Conservation (phyloP, 805 yeast genomes). For the Teunomyces panamensis region DNA sequence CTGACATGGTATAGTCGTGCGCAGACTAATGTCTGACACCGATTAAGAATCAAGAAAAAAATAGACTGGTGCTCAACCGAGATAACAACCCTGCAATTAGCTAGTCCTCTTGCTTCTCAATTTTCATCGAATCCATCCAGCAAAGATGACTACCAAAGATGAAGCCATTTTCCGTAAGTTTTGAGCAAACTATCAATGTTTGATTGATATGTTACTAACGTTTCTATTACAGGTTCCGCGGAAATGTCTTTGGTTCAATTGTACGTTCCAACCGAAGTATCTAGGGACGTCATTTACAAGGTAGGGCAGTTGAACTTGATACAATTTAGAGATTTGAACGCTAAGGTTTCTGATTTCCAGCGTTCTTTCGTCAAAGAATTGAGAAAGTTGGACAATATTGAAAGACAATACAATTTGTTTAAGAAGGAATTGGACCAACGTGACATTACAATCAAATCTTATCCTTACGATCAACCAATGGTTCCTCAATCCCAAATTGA, state of each 20-base stretch:
- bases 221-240: slow-evolving; percentile 65
- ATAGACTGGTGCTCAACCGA: not conserved
- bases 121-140: not conserved
- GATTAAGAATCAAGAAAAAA: not conserved
- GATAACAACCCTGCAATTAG: not conserved
- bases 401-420: slow-evolving; percentile 62
- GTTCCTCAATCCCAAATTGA: slow-evolving; percentile 63
- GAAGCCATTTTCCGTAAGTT: slow-evolving; percentile 48
- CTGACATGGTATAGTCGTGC: not conserved
- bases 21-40: not conserved
- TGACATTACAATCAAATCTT: slow-evolving; percentile 35
- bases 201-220: slow-evolving; percentile 9
- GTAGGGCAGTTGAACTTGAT: slow-evolving; percentile 83
- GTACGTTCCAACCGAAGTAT: slow-evolving; percentile 85
- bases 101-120: not conserved
- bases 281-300: slow-evolving; percentile 81
- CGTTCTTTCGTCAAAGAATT: slow-evolving; percentile 87
- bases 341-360: slow-evolving; percentile 79
- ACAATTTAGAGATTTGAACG: slow-evolving; percentile 83
- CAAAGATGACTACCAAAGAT: slow-evolving; percentile 31
- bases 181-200: not conserved
- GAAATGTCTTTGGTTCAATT: slow-evolving; percentile 93
- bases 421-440: slow-evolving; percentile 50
- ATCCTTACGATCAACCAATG: slow-evolving; percentile 31
- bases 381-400: slow-evolving; percentile 78